Conservation (phyloP, 257 asterid genomes). For the Voacanga thouarsii region DNA sequence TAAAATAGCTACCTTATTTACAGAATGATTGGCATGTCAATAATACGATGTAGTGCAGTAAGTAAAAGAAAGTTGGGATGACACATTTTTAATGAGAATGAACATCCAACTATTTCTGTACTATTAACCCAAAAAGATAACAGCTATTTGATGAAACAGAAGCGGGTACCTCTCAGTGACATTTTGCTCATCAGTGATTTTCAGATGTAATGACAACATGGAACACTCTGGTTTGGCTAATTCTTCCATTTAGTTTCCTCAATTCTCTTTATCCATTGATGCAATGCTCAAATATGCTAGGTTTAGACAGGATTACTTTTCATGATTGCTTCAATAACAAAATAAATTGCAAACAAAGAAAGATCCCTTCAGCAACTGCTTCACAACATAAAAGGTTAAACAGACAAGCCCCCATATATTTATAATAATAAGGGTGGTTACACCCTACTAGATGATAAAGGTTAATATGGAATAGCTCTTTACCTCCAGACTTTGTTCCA, state of each 20-base stretch:
- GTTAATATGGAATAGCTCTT: neutral
- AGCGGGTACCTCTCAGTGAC: neutral
- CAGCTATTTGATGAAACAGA: neutral
- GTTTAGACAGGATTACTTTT: neutral
- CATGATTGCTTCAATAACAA: neutral
- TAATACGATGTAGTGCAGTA: neutral
- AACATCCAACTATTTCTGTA: neutral
- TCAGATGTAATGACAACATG: neutral
- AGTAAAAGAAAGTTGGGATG: neutral
- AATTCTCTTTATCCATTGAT: neutral
- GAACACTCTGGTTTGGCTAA: neutral
- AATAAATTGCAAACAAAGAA: neutral
- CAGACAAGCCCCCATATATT: too few species aligned
- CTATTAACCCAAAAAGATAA: neutral
- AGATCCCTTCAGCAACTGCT: neutral
- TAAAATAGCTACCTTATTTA: neutral
- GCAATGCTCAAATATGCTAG: neutral
- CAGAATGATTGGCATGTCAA: neutral
- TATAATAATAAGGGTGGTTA: neutral
- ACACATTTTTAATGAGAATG: neutral
- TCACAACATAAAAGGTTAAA: neutral
- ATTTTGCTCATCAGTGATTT: neutral
- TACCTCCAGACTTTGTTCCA: slow-evolving; percentile 81
- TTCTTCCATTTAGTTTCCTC: neutral
- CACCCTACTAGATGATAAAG: neutral